Conservation (phyloP, 1,284 basidiomycete genomes). For the Puccinia novopanici region DNA sequence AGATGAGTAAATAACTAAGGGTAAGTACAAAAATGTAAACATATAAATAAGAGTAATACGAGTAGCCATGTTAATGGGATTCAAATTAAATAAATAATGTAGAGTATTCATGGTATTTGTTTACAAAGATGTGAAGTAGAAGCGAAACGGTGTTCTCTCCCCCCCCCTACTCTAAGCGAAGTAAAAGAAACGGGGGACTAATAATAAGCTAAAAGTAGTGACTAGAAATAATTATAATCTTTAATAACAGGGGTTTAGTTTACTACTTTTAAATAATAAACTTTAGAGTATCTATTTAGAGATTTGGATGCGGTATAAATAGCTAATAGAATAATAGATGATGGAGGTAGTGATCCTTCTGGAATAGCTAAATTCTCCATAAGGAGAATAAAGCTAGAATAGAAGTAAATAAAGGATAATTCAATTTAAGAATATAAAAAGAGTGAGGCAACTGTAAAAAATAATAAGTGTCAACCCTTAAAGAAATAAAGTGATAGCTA, state of each 20-base stretch:
- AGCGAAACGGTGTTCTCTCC: background rate
- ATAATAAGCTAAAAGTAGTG: slow-evolving; percentile 1
- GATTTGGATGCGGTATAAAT: background rate
- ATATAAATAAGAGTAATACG: slow-evolving; percentile 5
- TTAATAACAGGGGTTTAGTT: background rate
- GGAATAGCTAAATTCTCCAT: background rate
- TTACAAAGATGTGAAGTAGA: slow-evolving; percentile 1
- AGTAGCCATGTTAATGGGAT: slow-evolving; percentile 2
- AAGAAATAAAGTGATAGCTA: background rate
- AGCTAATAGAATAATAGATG: slow-evolving; percentile 2
- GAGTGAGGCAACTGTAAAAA: slow-evolving; percentile 7
- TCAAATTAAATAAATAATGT: background rate
- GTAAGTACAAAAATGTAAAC: background rate
- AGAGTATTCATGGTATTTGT: background rate
- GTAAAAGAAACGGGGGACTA: slow-evolving; percentile 1
- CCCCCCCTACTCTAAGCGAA: no score
- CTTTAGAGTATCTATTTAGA: background rate
- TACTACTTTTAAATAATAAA: background rate
- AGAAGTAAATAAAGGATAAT: background rate
- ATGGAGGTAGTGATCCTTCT: slow-evolving; percentile 4
- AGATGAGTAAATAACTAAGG: slow-evolving; percentile 4
- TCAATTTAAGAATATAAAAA: background rate
- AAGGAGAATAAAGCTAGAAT: slow-evolving; percentile 2
- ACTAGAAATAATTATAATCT: background rate
- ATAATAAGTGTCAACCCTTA: slow-evolving; percentile 4